Percentiles rank a stretch among this genome's conserved stretches.
These are phyloP conservation scores for Chytridiales sp. DNA, from an alignment of 371 early-diverging fungal species.

Conservation along the genomic window DNA sequence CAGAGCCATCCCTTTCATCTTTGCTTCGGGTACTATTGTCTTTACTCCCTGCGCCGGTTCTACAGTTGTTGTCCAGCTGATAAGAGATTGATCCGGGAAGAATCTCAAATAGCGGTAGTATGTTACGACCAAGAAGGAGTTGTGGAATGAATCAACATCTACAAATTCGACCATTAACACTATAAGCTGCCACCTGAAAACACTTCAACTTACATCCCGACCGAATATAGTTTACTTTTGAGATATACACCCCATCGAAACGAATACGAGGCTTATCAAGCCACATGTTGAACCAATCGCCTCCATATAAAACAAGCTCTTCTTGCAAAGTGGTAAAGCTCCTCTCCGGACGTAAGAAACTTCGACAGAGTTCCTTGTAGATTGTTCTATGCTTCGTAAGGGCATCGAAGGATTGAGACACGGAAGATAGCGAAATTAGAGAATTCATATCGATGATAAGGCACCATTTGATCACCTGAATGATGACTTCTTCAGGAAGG, in stretches of 20 bases:
- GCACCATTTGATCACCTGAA: too few relatives aligned
- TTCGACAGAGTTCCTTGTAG: too few relatives aligned
- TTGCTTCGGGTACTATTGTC: not conserved
- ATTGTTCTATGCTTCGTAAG: too few relatives aligned
- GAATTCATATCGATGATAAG: too few relatives aligned
- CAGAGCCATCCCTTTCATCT: constrained; percentile 2
- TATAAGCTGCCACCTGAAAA: not conserved
- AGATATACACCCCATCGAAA: constrained; percentile 69
- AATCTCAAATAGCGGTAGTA: constrained; percentile 71
- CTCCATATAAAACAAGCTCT: too few relatives aligned
- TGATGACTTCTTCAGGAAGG: too few relatives aligned
- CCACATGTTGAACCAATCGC: constrained; percentile 52
- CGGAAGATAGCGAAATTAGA: too few relatives aligned
- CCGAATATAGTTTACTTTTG: constrained; percentile 63
- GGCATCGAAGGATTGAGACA: too few relatives aligned
- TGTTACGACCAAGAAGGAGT: constrained; percentile 66
- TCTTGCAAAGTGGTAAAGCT: too few relatives aligned
- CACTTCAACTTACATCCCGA: constrained; percentile 28
- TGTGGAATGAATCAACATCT: constrained; percentile 54
- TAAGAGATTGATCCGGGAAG: constrained; percentile 54
- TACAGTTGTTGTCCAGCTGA: constrained; percentile 47
- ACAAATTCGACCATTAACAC: constrained; percentile 2
- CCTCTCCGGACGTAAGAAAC: too few relatives aligned
- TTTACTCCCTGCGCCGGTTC: constrained; percentile 49
- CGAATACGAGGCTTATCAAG: constrained; percentile 64